These are phyloP conservation scores for Polygonum aviculare DNA, from an alignment of 148 eudicot species.

Conservation along the genomic window DNA sequence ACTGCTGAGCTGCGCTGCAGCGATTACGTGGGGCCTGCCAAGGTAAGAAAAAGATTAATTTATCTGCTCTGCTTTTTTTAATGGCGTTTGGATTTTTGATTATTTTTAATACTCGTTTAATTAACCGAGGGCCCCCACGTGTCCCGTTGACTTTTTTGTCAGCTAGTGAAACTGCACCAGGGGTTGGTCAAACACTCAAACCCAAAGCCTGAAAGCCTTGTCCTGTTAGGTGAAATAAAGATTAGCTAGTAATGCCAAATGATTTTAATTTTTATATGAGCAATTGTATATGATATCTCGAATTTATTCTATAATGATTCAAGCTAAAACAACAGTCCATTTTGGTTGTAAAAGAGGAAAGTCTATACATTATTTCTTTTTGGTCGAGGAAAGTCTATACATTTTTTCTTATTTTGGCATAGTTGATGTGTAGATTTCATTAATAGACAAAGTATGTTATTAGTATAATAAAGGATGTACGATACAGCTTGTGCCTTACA, in stretches of 20 bases:
- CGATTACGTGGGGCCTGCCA: neutral
- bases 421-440: too few relatives aligned
- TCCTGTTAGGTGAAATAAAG: neutral
- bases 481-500: too few relatives aligned
- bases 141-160: neutral
- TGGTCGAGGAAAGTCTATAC: neutral
- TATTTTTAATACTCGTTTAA: too few relatives aligned
- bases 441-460: too few relatives aligned
- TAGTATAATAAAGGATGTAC: too few relatives aligned
- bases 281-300: too few relatives aligned
- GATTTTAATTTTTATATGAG: too few relatives aligned
- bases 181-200: neutral
- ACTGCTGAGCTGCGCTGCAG: neutral
- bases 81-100: neutral
- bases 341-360: neutral
- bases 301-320: too few relatives aligned
- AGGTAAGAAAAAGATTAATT: neutral
- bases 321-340: neutral
- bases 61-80: neutral
- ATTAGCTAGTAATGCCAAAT: too few relatives aligned
- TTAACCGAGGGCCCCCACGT: neutral
- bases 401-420: too few relatives aligned
- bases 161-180: neutral
- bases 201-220: neutral
- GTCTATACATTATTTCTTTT: too few relatives aligned